Conservation (phyloP, 371 early-diverging fungal genomes). For the Quaeritorhiza haematococci region DNA sequence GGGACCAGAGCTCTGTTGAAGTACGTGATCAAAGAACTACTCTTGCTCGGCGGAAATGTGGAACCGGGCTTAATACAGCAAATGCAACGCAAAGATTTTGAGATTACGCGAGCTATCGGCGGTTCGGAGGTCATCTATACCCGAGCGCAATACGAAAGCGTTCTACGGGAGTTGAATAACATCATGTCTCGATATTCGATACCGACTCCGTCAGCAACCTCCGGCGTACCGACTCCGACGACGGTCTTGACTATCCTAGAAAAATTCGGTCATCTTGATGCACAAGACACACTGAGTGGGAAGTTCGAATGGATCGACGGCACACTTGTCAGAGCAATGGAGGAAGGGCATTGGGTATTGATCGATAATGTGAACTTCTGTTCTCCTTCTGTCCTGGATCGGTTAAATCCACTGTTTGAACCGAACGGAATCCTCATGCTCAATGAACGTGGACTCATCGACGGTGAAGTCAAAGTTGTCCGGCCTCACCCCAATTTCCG, state of each 20-base stretch:
- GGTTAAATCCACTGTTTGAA: slow-evolving; percentile 91
- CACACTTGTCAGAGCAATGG: slow-evolving; percentile 86
- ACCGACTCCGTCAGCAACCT: too few species aligned
- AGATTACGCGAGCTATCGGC: too few species aligned
- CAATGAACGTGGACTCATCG: slow-evolving; percentile 84
- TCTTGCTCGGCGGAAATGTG: too few species aligned
- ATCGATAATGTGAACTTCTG: slow-evolving; percentile 98
- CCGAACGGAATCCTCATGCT: slow-evolving; percentile 83
- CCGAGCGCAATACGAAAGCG: too few species aligned
- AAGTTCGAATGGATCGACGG: slow-evolving; percentile 97
- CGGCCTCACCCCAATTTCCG: slow-evolving; percentile 94
- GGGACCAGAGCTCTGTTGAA: too few species aligned
- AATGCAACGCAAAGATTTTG: too few species aligned
- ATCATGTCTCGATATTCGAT: too few species aligned
- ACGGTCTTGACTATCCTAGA: neutral
- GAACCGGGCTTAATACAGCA: too few species aligned
- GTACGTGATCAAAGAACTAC: too few species aligned
- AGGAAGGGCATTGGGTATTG: slow-evolving; percentile 95
- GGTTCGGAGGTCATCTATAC: too few species aligned
- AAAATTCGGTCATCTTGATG: slow-evolving; percentile 7
- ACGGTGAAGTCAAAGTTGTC: slow-evolving; percentile 76
- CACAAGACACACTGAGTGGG: slow-evolving; percentile 13
- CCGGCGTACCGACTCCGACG: too few species aligned
- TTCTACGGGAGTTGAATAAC: too few species aligned
- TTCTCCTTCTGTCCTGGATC: slow-evolving; percentile 91